phyloP scores from a whole-genome alignment of 768 basidiomycete species.

The Suillus paluster region DNA sequence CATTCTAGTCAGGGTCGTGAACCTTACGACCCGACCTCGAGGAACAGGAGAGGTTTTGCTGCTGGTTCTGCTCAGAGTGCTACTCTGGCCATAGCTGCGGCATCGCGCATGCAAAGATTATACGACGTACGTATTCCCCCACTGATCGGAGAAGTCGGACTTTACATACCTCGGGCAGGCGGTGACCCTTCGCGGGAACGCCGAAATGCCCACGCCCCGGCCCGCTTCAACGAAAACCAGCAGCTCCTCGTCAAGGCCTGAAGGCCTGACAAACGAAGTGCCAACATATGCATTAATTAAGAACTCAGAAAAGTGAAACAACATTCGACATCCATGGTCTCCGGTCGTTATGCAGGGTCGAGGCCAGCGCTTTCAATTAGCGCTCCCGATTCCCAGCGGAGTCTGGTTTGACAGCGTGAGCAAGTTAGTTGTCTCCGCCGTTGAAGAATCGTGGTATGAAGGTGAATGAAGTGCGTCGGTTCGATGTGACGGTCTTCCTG shows the following conservation, averaged over 20 bases:
- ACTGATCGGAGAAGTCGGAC: background rate
- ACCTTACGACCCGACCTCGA: background rate
- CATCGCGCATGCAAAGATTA: too few species aligned
- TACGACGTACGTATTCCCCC: background rate
- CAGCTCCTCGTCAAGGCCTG: slow-evolving; percentile 2
- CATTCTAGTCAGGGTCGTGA: slow-evolving; percentile 1
- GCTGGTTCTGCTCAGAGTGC: background rate
- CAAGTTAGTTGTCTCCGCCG: background rate
- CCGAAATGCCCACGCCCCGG: background rate
- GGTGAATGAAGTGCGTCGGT: background rate
- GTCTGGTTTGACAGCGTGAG: slow-evolving; percentile 3
- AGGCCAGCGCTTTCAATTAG: background rate
- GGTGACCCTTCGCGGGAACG: background rate
- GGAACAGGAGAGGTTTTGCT: background rate
- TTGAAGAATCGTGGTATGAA: background rate
- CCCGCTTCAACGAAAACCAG: background rate
- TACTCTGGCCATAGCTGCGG: too few species aligned
- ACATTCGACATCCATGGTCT: background rate
- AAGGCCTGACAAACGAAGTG: background rate
- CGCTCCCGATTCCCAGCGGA: background rate
- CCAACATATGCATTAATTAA: background rate
- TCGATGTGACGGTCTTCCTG: background rate
- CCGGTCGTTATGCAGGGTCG: slow-evolving; percentile 1
- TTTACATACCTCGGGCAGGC: background rate
- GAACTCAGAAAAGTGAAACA: background rate